Conservation (phyloP, 495 filamentous ascomycete species). For the Neurospora intermedia region DNA sequence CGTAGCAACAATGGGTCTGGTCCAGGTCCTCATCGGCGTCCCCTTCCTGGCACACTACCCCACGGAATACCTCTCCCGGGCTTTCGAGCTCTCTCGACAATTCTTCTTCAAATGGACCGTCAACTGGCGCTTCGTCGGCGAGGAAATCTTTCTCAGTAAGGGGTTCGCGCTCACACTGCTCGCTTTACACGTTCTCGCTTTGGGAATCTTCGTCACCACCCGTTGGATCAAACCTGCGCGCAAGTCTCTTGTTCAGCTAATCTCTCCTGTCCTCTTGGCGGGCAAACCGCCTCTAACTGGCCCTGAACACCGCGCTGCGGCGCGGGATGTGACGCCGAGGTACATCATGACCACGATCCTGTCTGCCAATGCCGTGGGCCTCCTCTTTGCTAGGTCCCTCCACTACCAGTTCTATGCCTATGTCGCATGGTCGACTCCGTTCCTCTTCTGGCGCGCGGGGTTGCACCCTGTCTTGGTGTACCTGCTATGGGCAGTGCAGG, state of each 20-base stretch:
- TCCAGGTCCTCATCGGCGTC: conserved; percentile 65
- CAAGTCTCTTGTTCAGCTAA: conserved; percentile 33
- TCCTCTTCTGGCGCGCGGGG: conserved; percentile 75
- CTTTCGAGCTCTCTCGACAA: conserved; percentile 80
- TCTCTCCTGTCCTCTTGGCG: conserved; percentile 38
- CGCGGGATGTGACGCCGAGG: conserved; percentile 51
- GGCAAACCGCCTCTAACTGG: conserved; percentile 42
- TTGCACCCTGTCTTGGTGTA: conserved; percentile 64
- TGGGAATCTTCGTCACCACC: conserved; percentile 48
- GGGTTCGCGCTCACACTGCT: conserved; percentile 61
- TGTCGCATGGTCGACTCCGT: conserved; percentile 84
- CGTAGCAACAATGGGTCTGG: conserved; percentile 56
- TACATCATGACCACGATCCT: conserved; percentile 74
- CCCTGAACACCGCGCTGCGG: conserved; percentile 42
- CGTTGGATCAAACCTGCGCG: conserved; percentile 39
- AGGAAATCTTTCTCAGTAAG: conserved; percentile 68
- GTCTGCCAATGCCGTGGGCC: conserved; percentile 68
- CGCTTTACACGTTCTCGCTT: conserved; percentile 51
- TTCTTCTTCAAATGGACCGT: conserved; percentile 98
- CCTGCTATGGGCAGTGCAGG: conserved; percentile 69
- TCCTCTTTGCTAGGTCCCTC: conserved; percentile 81
- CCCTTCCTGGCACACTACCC: conserved; percentile 65
- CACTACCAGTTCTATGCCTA: conserved; percentile 98
- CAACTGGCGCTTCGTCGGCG: conserved; percentile 89
- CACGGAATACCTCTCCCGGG: conserved; percentile 60